phyloP scores from a whole-genome alignment of 495 filamentous ascomycete species.

The Astrothelium macrocarpum region DNA sequence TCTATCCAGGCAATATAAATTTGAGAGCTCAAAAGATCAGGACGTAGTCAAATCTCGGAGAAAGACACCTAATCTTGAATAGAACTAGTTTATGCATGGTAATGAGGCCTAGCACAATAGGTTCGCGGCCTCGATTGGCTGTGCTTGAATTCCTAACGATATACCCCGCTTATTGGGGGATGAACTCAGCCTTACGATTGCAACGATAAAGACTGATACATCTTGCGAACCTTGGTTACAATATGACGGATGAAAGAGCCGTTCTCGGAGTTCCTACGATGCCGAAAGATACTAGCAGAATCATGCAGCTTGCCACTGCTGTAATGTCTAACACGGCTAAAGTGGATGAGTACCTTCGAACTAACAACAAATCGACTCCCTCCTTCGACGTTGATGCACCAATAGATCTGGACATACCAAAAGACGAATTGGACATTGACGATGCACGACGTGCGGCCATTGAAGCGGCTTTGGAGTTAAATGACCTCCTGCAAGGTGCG shows the following conservation, averaged over 20 bases:
- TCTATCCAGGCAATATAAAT: too few species aligned
- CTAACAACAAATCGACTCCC: background rate
- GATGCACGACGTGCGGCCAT: background rate
- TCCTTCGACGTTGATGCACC: background rate
- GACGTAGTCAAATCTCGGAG: too few species aligned
- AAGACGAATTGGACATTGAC: background rate
- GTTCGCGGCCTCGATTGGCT: too few species aligned
- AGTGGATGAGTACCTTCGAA: slow-evolving; percentile 3
- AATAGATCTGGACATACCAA: background rate
- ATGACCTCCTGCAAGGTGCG: slow-evolving; percentile 4
- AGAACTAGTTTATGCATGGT: too few species aligned
- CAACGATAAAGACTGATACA: too few species aligned
- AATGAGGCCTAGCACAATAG: too few species aligned
- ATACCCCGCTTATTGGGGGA: too few species aligned
- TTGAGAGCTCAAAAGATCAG: too few species aligned
- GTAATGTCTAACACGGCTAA: slow-evolving; percentile 5
- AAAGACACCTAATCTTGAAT: too few species aligned
- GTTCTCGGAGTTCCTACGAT: background rate
- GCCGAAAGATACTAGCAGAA: background rate
- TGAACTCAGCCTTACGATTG: too few species aligned
- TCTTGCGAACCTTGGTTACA: background rate
- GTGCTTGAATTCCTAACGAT: too few species aligned
- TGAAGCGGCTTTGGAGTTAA: slow-evolving; percentile 4
- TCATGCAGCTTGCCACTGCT: background rate
- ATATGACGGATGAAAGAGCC: background rate